These are phyloP conservation scores for Periconia digitata DNA, from an alignment of 2,329 filamentous ascomycete species.

Conservation along the genomic window DNA sequence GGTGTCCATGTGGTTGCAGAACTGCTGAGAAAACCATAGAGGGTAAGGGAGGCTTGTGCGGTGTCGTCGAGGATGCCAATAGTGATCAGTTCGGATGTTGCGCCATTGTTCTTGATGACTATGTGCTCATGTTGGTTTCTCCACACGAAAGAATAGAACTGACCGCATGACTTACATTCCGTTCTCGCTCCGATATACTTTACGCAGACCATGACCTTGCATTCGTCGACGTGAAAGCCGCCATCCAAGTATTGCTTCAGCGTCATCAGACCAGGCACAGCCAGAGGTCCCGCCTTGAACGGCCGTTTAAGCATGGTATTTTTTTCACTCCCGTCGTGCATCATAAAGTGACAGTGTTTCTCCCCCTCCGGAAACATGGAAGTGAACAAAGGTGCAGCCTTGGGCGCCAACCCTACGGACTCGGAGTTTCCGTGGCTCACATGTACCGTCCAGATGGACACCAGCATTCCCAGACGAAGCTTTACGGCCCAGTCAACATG, in stretches of 20 bases:
- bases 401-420: conserved; percentile 43
- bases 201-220: conserved; percentile 59
- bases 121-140: not conserved
- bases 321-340: conserved; percentile 54
- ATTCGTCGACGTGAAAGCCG: conserved; percentile 55
- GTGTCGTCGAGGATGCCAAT: conserved; percentile 62
- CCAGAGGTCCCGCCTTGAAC: conserved; percentile 43
- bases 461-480: conserved; percentile 55
- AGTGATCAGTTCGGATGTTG: conserved; percentile 50
- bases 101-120: conserved; percentile 53
- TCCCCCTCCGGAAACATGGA: conserved; percentile 62
- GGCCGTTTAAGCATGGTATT: conserved; percentile 50
- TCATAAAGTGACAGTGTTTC: conserved; percentile 55
- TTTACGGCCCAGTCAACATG: conserved; percentile 38
- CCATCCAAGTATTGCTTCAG: conserved; percentile 57
- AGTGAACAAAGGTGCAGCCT: conserved; percentile 53
- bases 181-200: conserved; percentile 59
- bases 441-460: conserved; percentile 61
- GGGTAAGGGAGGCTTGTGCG: conserved; percentile 53
- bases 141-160: too few relatives aligned
- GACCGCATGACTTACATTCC: conserved; percentile 40
- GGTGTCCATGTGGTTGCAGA: conserved; percentile 51
- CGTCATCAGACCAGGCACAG: conserved; percentile 55
- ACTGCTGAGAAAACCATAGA: conserved; percentile 56
- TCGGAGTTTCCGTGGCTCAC: conserved; percentile 49